Evolutionary conservation across 192 early-diverging fungal genomes (phyloP), one percentile per base, ranked within the genome.

Genomic region (Gryganskiella cystojenkinii): DNA sequence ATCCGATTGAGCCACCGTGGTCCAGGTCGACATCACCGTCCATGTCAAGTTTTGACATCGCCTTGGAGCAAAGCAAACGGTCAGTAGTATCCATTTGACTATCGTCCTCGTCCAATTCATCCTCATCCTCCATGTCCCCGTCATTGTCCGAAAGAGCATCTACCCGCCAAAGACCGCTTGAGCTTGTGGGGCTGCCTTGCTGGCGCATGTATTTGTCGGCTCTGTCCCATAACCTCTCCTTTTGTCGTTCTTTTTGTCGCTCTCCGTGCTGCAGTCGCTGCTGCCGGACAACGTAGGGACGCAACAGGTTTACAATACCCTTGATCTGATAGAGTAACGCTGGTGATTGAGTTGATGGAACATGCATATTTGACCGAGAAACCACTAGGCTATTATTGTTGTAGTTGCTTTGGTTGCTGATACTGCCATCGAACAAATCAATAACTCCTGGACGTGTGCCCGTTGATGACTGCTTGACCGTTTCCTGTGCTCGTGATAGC

Each of bases 271-370:
- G 59, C 54, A 78, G 30, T n/a, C 51, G 56, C 44, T 78, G 74
- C 52, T 78, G 74, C 4, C 74, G 74, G 24, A 54, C 66, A 22
- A 78, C 74, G 46, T 78, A 78, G 3, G 74, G 74, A n/a, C 74
- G 53, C 10, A 78, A 20, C 17, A 78, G 30, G 58, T 54, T 60
- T 7, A 78, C 74, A 27, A 78, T 78, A 0, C 67, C 74, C 24
- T 67, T 67, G 42, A 78, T 78, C 22, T 78, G 74, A 37, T 69
- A 57, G 11, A 78, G 42, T 20, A 78, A 42, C 24, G 72, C 65
- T 4, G 62, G 65, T 0, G 64, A 67, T 30, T 76, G 72, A 24
- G 46, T 2, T 24, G 35, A 46, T 42, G 53, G 72, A 15, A 33
- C 25, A 30, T 56, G 54, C 20, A 63, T 46, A 2, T 59, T 40